phyloP scores from a whole-genome alignment of 805 yeast species.

The Ogataea angusta region DNA sequence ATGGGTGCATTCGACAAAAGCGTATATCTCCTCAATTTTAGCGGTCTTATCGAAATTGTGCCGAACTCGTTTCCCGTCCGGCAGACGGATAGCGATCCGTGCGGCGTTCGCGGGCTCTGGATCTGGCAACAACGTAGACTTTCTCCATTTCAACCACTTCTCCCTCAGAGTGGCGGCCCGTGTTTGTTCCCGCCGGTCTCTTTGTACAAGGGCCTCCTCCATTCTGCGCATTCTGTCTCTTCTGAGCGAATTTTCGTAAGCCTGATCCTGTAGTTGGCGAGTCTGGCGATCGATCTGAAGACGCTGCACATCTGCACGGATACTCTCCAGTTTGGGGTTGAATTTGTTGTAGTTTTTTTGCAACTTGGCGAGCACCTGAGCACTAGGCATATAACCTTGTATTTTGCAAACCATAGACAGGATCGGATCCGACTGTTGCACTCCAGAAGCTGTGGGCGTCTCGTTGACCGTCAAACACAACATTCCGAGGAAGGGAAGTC shows the following conservation, averaged over 20 bases:
- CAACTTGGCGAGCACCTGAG: conserved; percentile 38
- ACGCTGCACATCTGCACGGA: conserved; percentile 63
- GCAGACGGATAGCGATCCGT: conserved; percentile 67
- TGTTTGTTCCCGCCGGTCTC: conserved; percentile 17
- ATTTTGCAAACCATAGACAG: conserved; percentile 58
- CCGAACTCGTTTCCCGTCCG: conserved; percentile 57
- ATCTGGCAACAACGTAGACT: conserved; percentile 22
- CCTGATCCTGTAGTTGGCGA: conserved; percentile 70
- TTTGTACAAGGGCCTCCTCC: conserved; percentile 32
- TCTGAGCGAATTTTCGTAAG: conserved; percentile 67
- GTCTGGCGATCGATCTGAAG: conserved; percentile 54
- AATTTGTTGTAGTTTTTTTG: conserved; percentile 42
- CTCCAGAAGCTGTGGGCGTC: conserved; percentile 55
- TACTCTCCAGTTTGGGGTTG: conserved; percentile 55
- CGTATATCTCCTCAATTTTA: conserved; percentile 62
- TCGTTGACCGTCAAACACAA: conserved; percentile 62
- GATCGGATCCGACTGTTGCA: conserved; percentile 49
- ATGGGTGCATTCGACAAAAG: conserved; percentile 56
- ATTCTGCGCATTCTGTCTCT: conserved; percentile 59
- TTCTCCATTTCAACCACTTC: conserved; percentile 52
- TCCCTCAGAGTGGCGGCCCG: conserved; percentile 19
- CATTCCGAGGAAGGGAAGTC: conserved; percentile 80
- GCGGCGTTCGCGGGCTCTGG: conserved; percentile 36
- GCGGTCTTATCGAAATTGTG: conserved; percentile 45
- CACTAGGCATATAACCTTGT: conserved; percentile 53